Evolutionary conservation across 257 asterid species (phyloP).

Genomic region (Solanum sparsipilum): DNA sequence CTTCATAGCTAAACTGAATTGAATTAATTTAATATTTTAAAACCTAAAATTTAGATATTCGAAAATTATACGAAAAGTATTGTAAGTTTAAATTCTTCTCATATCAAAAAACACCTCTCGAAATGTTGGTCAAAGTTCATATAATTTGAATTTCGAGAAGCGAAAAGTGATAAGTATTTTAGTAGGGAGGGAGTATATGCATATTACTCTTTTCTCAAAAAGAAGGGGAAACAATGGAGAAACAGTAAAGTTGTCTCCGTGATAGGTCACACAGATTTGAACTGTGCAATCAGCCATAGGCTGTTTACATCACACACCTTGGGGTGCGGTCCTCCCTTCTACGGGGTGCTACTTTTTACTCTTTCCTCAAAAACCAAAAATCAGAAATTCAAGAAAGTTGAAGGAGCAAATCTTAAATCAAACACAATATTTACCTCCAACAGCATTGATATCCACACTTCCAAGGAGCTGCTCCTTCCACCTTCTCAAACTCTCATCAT

Average conservation of each 20-base stretch:
- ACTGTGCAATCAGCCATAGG: background rate
- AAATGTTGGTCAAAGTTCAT: background rate
- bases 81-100: background rate
- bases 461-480: constrained; percentile 98
- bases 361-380: background rate
- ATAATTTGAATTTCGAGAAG: background rate
- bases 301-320: background rate
- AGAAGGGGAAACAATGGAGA: background rate
- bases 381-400: background rate
- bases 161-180: background rate
- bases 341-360: background rate
- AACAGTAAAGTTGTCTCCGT: background rate
- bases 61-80: background rate
- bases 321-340: background rate
- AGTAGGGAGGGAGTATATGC: background rate
- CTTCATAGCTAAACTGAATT: background rate
- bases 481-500: constrained; percentile 94
- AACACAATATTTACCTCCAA: constrained; percentile 48
- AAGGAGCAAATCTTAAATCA: background rate
- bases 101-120: background rate
- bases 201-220: background rate
- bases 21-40: background rate
- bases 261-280: background rate
- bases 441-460: constrained; percentile 71
- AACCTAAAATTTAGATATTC: background rate